Evolutionary conservation across 371 early-diverging fungal genomes (phyloP).

Genomic region (Mortierella sp.): DNA sequence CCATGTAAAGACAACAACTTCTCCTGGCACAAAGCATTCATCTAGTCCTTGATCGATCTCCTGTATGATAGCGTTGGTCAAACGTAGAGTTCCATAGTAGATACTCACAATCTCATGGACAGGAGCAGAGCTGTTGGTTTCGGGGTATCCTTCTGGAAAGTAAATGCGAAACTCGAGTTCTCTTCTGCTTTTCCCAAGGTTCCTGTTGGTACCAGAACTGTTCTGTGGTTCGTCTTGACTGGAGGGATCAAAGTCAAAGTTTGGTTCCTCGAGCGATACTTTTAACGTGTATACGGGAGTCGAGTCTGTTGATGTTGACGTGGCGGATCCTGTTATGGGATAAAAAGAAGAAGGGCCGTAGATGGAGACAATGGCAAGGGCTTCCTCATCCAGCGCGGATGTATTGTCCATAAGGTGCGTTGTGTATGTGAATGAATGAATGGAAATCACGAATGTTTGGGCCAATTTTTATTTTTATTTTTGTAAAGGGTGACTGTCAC

Average conservation of each 20-base stretch:
- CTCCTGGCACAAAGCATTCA: conserved; percentile 71
- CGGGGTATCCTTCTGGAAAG: conserved; percentile 78
- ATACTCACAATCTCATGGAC: conserved; percentile 76
- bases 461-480: neutral
- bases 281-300: conserved; percentile 41
- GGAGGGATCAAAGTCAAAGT: conserved; percentile 49
- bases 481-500: neutral
- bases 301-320: neutral
- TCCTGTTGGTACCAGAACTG: neutral
- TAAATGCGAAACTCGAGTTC: conserved; percentile 65
- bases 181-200: conserved; percentile 14
- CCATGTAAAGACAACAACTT: conserved; percentile 86
- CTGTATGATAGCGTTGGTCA: conserved; percentile 58
- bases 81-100: conserved; percentile 71
- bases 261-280: conserved; percentile 55
- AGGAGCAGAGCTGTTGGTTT: conserved; percentile 64
- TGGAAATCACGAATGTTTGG: neutral
- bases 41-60: conserved; percentile 67
- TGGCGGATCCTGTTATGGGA: conserved; percentile 4
- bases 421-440: neutral
- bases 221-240: neutral
- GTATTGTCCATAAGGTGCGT: conserved; percentile 30
- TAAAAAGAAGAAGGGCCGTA: conserved; percentile 58
- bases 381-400: conserved; percentile 54
- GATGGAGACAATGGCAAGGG: conserved; percentile 58